Base-by-base conservation (phyloP, 495 filamentous ascomycete species). In the Penicillium steckii region DNA sequence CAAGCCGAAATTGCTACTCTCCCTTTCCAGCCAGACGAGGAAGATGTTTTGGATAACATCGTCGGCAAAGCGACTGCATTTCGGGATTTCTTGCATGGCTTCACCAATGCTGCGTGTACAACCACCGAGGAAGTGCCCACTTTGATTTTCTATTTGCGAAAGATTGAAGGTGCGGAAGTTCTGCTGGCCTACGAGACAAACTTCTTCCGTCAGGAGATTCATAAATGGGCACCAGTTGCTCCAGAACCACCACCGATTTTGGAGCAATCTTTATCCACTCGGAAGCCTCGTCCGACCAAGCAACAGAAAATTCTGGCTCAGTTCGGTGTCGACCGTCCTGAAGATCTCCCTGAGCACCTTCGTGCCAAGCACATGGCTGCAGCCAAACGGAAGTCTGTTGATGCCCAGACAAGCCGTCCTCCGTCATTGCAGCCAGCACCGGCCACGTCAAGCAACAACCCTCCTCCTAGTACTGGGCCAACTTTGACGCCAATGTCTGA, bases 131-230 rank as follows among this genome's bases (percentile, higher is more conserved):
- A 99, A 68, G 84, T 90, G 6, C 85, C 89, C 9, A 90, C 86
- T 0, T 85, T 96, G 72, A 85, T 95, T n/a, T 99, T 99, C 72
- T 97, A 96, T 57, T 80, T 99, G 25, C 89, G 94, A 41, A 99
- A 99, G 74, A 94, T 99, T 35, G 95, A 99, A 73, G 94, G 94
- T 8, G 95, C 94, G 10, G 94, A 99, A 66, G 92, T 99, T 42
- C 80, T 99, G 7, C 71, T 99, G 8, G 82, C 91, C 2, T 86
- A 86, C 48, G 94, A 99, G 70, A 97, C 91, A 7, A 99, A 99
- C 65, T 96, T 95, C 70, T 95, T 99, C 76, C 84, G 91, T 19
- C 90, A 95, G 56, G 91, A 97, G 65, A 81, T 99, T 38, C 95
- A 99, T 71, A 95, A 89, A 61, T 97, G 91, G 94, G 86, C 84